Evolutionary conservation across 2,329 filamentous ascomycete species (phyloP).

Genomic region (Westerdykella sp.): DNA sequence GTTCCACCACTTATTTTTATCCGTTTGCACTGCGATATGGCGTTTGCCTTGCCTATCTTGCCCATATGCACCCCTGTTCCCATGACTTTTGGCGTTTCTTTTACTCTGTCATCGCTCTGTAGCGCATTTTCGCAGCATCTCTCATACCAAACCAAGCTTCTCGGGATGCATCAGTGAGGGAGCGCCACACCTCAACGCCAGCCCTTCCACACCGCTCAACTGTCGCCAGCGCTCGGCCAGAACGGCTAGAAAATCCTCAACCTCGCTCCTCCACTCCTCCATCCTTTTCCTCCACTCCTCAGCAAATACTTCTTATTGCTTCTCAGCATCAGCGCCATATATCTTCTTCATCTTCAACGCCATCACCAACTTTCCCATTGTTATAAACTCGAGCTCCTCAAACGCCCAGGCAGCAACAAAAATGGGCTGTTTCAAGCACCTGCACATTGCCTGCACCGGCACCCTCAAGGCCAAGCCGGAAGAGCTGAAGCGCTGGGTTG

Average conservation of each 20-base stretch:
- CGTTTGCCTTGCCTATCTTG: too few species aligned
- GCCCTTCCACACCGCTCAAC: background rate
- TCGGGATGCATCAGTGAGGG: too few species aligned
- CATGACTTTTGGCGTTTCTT: background rate
- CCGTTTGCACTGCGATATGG: too few species aligned
- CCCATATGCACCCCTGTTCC: too few species aligned
- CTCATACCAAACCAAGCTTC: too few species aligned
- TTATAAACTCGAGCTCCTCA: background rate
- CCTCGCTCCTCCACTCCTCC: background rate
- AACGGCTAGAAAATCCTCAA: background rate
- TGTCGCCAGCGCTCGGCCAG: background rate
- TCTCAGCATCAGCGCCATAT: too few species aligned
- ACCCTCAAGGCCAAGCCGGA: constrained; percentile 28
- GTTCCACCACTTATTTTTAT: too few species aligned
- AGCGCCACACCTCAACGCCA: background rate
- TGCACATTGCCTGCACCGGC: constrained; percentile 50
- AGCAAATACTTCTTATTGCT: too few species aligned
- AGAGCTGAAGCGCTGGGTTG: constrained; percentile 62
- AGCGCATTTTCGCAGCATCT: too few species aligned
- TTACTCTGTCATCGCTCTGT: background rate
- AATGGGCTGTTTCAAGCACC: constrained; percentile 45
- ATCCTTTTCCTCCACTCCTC: background rate
- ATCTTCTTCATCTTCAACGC: too few species aligned
- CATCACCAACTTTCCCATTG: too few species aligned
- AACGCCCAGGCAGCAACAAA: background rate